phyloP scores from a whole-genome alignment of 192 early-diverging fungal genomes.

The Podila horticola region DNA sequence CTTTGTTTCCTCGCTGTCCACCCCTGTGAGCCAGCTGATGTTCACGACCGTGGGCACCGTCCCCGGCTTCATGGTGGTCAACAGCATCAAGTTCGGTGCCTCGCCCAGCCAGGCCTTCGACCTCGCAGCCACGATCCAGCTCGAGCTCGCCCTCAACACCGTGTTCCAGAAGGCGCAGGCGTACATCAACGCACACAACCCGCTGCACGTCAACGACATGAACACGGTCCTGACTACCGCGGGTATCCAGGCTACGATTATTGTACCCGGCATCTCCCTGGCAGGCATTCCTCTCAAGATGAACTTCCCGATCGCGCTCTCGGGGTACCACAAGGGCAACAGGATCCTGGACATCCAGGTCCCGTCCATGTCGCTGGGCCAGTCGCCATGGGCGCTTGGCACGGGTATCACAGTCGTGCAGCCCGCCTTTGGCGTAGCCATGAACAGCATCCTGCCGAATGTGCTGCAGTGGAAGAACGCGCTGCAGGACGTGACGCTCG shows the following conservation, averaged over 20 bases:
- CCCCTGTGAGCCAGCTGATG: slow-evolving; percentile 16
- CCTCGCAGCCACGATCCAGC: not conserved
- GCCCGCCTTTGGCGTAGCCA: slow-evolving; percentile 3
- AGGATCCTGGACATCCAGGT: slow-evolving; percentile 14
- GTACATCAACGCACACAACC: slow-evolving; percentile 16
- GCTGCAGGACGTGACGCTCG: slow-evolving; percentile 23
- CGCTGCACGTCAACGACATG: slow-evolving; percentile 19
- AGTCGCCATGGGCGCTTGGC: slow-evolving; percentile 7
- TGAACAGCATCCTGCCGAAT: slow-evolving; percentile 12
- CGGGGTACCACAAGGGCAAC: slow-evolving; percentile 10
- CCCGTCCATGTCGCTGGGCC: not conserved
- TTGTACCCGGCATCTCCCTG: slow-evolving; percentile 7
- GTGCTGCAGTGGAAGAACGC: slow-evolving; percentile 19
- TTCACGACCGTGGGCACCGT: slow-evolving; percentile 20
- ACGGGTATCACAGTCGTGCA: slow-evolving; percentile 6
- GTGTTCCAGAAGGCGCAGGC: slow-evolving; percentile 25
- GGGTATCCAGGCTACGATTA: slow-evolving; percentile 16
- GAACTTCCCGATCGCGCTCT: slow-evolving; percentile 17
- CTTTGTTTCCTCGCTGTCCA: slow-evolving; percentile 11
- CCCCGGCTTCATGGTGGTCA: slow-evolving; percentile 2
- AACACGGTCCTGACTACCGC: slow-evolving; percentile 22
- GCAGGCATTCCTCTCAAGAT: slow-evolving; percentile 10
- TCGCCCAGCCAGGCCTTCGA: slow-evolving; percentile 16
- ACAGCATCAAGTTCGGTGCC: slow-evolving; percentile 16
- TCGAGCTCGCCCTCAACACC: slow-evolving; percentile 1